A percentile compares a stretch with the other conserved stretches of the same genome.
Evolutionary conservation across 331 rosid species (phyloP).

Genomic region (Acacia pycnantha): DNA sequence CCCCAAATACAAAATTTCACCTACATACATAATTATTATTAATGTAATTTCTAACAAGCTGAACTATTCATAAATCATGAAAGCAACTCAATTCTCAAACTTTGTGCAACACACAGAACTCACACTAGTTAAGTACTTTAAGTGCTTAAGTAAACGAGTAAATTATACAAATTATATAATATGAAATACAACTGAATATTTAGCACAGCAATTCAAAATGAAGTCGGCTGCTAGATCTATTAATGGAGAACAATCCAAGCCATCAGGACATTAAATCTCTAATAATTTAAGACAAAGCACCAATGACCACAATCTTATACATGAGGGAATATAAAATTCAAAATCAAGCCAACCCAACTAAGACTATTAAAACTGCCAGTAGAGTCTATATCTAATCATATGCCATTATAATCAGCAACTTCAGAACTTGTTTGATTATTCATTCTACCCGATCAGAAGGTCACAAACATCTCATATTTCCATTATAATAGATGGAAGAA

Average conservation of each 20-base stretch:
- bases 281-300: not conserved
- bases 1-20: not conserved
- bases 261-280: not conserved
- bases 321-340: not conserved
- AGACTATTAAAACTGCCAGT: not conserved
- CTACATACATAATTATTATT: not conserved
- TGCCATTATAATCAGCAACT: not conserved
- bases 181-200: not conserved
- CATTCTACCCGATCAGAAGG: not conserved
- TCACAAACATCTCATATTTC: not conserved
- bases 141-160: not conserved
- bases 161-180: no score
- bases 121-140: not conserved
- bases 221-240: not conserved
- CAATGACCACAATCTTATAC: not conserved
- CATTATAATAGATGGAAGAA: not conserved
- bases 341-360: not conserved
- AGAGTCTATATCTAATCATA: not conserved
- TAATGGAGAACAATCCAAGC: slow-evolving; percentile 11
- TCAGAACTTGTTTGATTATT: not conserved
- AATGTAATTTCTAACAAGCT: not conserved
- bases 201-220: not conserved
- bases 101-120: not conserved
- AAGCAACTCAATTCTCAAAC: not conserved
- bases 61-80: not conserved